These are phyloP conservation scores for Mycena chlorophos DNA, from an alignment of 768 basidiomycete species.

Conservation along the genomic window DNA sequence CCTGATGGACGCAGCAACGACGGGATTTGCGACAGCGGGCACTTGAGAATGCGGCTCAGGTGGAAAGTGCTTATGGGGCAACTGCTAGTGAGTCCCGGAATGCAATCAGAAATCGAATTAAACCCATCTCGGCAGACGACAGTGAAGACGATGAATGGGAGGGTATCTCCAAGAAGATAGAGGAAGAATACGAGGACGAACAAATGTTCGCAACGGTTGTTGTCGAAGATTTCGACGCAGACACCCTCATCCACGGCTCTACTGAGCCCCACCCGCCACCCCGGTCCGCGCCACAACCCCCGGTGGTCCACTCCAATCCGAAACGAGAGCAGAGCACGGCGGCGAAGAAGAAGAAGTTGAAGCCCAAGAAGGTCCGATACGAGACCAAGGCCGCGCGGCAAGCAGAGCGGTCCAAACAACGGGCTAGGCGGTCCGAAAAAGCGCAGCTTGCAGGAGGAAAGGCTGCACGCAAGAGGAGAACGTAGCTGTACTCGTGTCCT, in stretches of 20 bases:
- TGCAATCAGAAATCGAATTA: conserved; percentile 6
- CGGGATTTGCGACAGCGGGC: conserved; percentile 78
- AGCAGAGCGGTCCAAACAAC: conserved; percentile 62
- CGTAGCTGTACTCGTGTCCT: neutral
- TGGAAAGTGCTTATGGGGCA: conserved; percentile 73
- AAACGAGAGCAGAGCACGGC: conserved; percentile 16
- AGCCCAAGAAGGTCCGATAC: conserved; percentile 55
- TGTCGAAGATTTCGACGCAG: conserved; percentile 87
- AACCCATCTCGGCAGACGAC: conserved; percentile 27
- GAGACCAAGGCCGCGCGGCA: conserved; percentile 70
- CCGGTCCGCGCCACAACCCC: conserved; percentile 4
- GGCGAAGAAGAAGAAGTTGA: conserved; percentile 29
- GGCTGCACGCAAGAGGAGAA: conserved; percentile 42
- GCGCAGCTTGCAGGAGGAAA: conserved; percentile 72
- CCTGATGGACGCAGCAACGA: conserved; percentile 57
- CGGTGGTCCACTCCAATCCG: conserved; percentile 2
- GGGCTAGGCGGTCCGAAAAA: conserved; percentile 64
- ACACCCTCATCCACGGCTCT: conserved; percentile 53
- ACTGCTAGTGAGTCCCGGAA: conserved; percentile 41
- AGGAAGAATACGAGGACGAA: conserved; percentile 79
- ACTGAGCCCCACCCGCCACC: conserved; percentile 10
- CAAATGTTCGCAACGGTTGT: conserved; percentile 87
- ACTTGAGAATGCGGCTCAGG: conserved; percentile 68
- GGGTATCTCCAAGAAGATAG: conserved; percentile 48
- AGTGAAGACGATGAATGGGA: conserved; percentile 51